phyloP scores from a whole-genome alignment of 257 asterid genomes.

The Linderniella brevidens region DNA sequence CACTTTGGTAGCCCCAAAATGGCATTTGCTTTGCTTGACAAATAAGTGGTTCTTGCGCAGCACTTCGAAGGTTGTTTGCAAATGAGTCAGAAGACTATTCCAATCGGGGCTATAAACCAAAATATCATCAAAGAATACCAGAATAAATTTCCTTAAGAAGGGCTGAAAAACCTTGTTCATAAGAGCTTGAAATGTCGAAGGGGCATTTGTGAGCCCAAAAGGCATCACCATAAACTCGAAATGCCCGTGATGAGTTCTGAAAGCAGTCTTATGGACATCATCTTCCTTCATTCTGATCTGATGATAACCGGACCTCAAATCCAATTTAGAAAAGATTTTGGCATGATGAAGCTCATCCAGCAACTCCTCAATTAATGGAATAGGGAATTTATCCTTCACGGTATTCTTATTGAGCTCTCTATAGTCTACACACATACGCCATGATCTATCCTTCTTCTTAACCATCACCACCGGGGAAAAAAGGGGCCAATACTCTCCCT shows the following conservation, averaged over 20 bases:
- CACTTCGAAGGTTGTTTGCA: neutral
- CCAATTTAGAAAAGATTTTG: neutral
- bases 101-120: neutral
- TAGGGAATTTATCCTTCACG: neutral
- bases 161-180: neutral
- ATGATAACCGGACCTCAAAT: neutral
- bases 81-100: neutral
- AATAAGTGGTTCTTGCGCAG: neutral
- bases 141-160: neutral
- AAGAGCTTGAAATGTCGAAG: neutral
- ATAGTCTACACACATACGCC: neutral
- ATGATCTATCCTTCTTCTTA: neutral
- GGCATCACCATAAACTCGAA: neutral
- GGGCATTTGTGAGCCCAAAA: neutral
- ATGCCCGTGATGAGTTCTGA: neutral
- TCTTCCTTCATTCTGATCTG: neutral
- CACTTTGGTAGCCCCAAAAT: neutral
- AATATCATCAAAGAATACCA: constrained; percentile 6
- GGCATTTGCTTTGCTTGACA: neutral
- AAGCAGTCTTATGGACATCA: neutral
- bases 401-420: neutral
- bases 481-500: neutral
- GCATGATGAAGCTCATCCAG: neutral
- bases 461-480: neutral
- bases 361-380: neutral